These are phyloP conservation scores for Candida ascalaphidarum DNA, from an alignment of 805 yeast species.

Conservation along the genomic window DNA sequence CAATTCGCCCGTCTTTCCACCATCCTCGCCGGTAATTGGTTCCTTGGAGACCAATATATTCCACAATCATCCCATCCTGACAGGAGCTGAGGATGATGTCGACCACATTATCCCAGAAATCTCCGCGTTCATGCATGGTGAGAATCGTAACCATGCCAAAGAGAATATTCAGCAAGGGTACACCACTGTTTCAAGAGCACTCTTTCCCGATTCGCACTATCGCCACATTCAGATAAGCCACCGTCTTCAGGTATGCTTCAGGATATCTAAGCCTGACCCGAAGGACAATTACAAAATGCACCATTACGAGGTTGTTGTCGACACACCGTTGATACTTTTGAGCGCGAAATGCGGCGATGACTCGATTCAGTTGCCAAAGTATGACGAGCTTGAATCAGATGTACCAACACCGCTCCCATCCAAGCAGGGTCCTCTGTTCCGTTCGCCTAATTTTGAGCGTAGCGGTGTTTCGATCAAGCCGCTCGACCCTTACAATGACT, in stretches of 20 bases:
- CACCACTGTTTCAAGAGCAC: slow-evolving; percentile 27
- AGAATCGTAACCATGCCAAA: slow-evolving; percentile 6
- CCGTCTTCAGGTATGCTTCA: slow-evolving; percentile 59
- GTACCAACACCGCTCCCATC: slow-evolving; percentile 3
- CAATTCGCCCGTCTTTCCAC: slow-evolving; percentile 4
- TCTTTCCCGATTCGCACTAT: slow-evolving; percentile 59
- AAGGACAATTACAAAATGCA: slow-evolving; percentile 40
- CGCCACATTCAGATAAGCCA: slow-evolving; percentile 58
- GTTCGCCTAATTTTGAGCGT: slow-evolving; percentile 27
- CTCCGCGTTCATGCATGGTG: slow-evolving; percentile 21
- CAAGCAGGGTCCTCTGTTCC: slow-evolving; percentile 22
- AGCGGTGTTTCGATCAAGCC: slow-evolving; percentile 25
- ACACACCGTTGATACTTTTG: slow-evolving; percentile 55
- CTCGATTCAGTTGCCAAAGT: slow-evolving; percentile 32
- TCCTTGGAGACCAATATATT: slow-evolving; percentile 28
- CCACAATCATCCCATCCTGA: too few species aligned
- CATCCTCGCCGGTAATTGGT: slow-evolving; percentile 30
- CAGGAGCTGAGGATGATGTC: slow-evolving; percentile 5
- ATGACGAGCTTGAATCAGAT: slow-evolving; percentile 16
- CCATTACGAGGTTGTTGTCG: slow-evolving; percentile 75
- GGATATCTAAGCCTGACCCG: slow-evolving; percentile 58
- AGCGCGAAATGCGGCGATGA: slow-evolving; percentile 34
- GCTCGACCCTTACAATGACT: slow-evolving; percentile 9
- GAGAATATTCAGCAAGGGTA: slow-evolving; percentile 28
- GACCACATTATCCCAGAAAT: slow-evolving; percentile 21